A percentile compares a stretch with the other conserved stretches of the same genome.
Conservation (phyloP, 1,139 yeast genomes). For the Lipomyces yarrowii region DNA sequence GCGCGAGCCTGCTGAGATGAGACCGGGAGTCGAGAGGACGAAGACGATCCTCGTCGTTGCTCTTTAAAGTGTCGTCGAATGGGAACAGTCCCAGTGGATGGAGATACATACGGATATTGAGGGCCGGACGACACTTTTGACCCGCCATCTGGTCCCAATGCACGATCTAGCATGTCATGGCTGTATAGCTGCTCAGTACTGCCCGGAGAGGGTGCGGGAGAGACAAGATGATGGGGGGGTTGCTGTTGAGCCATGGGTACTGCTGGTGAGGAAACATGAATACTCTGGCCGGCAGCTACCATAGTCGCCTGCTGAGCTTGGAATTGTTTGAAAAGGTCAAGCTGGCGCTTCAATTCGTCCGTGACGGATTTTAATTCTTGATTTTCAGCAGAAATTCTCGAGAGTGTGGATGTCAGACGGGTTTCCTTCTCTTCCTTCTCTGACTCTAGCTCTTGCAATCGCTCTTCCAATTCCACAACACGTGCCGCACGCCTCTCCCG, state of each 20-base stretch:
- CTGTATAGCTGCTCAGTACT: conserved; percentile 35
- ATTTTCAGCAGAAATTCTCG: conserved; percentile 27
- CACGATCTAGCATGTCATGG: conserved; percentile 45
- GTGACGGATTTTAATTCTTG: conserved; percentile 26
- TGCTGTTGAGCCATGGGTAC: conserved; percentile 33
- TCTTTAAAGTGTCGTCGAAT: conserved; percentile 14
- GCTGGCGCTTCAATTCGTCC: conserved; percentile 29
- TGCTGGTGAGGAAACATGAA: conserved; percentile 32
- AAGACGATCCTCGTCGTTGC: not conserved
- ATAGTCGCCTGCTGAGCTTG: conserved; percentile 33
- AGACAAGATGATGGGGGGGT: conserved; percentile 38
- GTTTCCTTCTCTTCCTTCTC: conserved; percentile 32
- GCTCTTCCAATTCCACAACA: conserved; percentile 56
- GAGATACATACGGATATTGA: conserved; percentile 11
- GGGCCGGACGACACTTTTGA: conserved; percentile 41
- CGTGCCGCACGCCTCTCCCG: conserved; percentile 73
- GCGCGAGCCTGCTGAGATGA: not conserved
- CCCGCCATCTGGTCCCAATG: conserved; percentile 39
- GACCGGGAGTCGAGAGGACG: conserved; percentile 2
- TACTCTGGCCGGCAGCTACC: conserved; percentile 31
- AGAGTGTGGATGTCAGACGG: conserved; percentile 21
- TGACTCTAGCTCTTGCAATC: conserved; percentile 54
- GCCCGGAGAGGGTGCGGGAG: conserved; percentile 59
- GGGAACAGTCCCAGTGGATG: conserved; percentile 13
- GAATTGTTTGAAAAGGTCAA: conserved; percentile 28